Conservation (phyloP, 1,284 basidiomycete genomes). For the Leccinum angustisporum region DNA sequence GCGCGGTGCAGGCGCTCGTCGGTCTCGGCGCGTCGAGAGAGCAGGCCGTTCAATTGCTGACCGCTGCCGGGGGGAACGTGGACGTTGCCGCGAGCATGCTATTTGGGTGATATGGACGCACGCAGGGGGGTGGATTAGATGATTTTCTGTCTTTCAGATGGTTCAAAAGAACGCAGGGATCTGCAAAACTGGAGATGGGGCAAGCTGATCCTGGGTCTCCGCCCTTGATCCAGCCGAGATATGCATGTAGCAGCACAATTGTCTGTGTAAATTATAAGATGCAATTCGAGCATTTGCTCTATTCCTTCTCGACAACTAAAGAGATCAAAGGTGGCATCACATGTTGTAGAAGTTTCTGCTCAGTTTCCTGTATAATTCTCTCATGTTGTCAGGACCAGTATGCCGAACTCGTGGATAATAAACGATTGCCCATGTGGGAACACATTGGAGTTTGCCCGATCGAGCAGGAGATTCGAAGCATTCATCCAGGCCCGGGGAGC, state of each 20-base stretch:
- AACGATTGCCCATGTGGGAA: too few relatives aligned
- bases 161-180: background rate
- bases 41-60: constrained; percentile 73
- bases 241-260: background rate
- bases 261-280: background rate
- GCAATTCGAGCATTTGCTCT: background rate
- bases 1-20: constrained; percentile 57
- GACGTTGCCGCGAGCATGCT: constrained; percentile 88
- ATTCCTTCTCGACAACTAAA: background rate
- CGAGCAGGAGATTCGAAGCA: background rate
- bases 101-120: constrained; percentile 47
- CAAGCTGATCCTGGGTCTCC: too few relatives aligned
- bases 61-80: constrained; percentile 82
- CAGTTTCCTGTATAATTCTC: too few relatives aligned
- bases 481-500: too few relatives aligned
- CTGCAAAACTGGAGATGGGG: background rate
- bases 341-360: background rate
- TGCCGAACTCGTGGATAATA: too few relatives aligned
- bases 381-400: too few relatives aligned
- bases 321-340: too few relatives aligned
- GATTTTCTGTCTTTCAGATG: background rate
- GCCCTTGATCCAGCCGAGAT: background rate
- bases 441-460: background rate
- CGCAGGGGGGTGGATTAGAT: too few relatives aligned
- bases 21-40: constrained; percentile 75